Base-by-base conservation (phyloP, 805 yeast genomes). In the Teunomyces atbi region DNA sequence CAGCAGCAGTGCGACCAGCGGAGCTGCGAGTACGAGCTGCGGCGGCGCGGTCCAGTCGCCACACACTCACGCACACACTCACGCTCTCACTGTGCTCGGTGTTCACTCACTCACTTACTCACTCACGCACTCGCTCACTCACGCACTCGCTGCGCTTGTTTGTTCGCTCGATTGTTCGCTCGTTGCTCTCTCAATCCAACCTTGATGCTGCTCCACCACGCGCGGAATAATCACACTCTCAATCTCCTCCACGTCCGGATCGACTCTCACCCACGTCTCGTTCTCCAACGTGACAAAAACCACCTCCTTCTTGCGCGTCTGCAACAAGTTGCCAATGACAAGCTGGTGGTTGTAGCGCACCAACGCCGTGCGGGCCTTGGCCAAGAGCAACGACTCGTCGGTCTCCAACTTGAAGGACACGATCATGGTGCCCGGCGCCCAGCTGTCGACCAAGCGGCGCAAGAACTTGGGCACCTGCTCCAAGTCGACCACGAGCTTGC, bases 381-480 rank as follows among this genome's bases (percentile, higher is more conserved):
- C 72, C 40, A 90, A 75, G 52, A 94, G 70, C 19, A 94, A 79
- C 6, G 71, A 55, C 46, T 68, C 62, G 63, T 94, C 99, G 0
- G 99, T 94, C 61, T 94, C 99, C 43, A 94, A 76, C 65, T 94
- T 94, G 70, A 94, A 94, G 13, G 96, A 87, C 1, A 92, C 86
- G 47, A 94, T 89, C 96, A 90, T 87, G 1, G 97, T 95, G 10
- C 83, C 80, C 2, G 95, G 96, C 0, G 96, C 96, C 99, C 99
- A 94, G 8, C 83, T 78, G 53, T 89, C 95, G 1, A 91, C 97
- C 50, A 94, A 71, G 46, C 96, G 74, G 52, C 89, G 80, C 57
- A 94, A 76, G 57, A 94, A 92, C 61, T 94, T 94, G 15, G 99
- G 99, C 3, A 94, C 99, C 4, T 96, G 98, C 61, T 92, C 97